Base-by-base conservation (phyloP, 371 early-diverging fungal species). In the Mortierella polycephala region DNA sequence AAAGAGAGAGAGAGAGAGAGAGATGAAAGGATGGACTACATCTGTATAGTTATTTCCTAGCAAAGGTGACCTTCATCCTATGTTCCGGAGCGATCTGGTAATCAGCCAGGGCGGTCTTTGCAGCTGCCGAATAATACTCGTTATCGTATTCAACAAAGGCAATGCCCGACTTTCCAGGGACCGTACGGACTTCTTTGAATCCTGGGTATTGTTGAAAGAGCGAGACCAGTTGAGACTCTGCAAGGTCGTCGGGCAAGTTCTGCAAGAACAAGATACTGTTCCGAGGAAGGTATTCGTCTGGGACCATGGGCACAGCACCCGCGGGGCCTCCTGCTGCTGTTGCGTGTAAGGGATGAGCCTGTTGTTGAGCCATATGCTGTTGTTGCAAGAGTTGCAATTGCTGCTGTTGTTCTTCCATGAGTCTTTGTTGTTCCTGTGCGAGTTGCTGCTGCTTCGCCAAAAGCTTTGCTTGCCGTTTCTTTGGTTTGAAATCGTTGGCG, bases 61-160 rank as follows among this genome's bases (percentile, higher is more conserved):
- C 93, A 85, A 92, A 98, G 40, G 93, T 91, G 14, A 98, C 91
- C 75, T 89, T 90, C 88, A 98, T 90, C 46, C 86, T 83, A 58
- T 92, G 86, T n/a, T 89, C 90, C 18, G 90, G 86, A 21, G 86
- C 85, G 13, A 98, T 82, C 67, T 84, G 86, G 71, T 94, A 93
- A 14, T 92, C 94, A 60, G 94, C 83, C 57, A 98, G 83, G 20
- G 94, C 92, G 16, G 81, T 84, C 75, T 90, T 91, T 42, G 97
- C 97, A 39, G 89, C 87, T 10, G 87, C 86, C 1, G 97, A 95
- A 60, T 95, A 90, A 5, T 85, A 84, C 44, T 92, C 93, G 39
- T 85, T 92, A 58, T 93, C 93, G 80, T 95, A 98, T 81, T 98
- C 98, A 30, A 97, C 96, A 87, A 98, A 98, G 0, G 96, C 98